Base-by-base conservation (phyloP, 1,284 basidiomycete genomes). In the Rhodotorula mucilaginosa region DNA sequence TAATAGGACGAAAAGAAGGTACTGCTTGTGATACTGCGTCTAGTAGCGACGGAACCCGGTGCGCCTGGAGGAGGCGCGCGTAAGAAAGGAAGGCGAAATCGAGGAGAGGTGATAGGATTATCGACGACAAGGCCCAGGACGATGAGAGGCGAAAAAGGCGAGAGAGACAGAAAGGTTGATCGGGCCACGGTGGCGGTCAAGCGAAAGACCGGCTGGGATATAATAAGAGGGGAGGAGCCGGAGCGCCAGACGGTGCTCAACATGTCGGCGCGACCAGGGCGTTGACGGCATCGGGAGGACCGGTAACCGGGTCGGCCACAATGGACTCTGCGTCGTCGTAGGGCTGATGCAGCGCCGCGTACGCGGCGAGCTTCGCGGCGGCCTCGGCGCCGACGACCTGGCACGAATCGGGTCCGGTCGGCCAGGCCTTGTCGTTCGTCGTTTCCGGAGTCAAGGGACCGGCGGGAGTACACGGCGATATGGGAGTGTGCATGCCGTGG, bases 401-500 rank as follows among this genome's bases (percentile, higher is more conserved):
- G n/a, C 12, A 10, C 26, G 23, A 29, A 18, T 31, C 31, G 19
- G 56, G 23, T 26, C 26, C 54, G n/a, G 54, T 29, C n/a, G 68
- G 70, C 70, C 67, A 71, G 15, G 23, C 29, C 56, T 65, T 31
- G 57, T 71, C 63, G 48, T 58, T 46, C 49, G 67, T 65, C 46
- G 61, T 13, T 26, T 74, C 73, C 31, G 73, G 73, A 39, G 73
- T 74, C 12, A 72, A 39, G 1, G 73, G 73, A 3, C 73, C 73
- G 18, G 73, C 73, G 1, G 73, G 73, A 2, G 73, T 74, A 10
- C 67, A 66, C 1, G 74, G 71, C 8, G 74, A 72, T 8, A 46
- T 39, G 3, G 74, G 74, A 12, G 74, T 72, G 58, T 69, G 49
- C 47, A 72, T 58, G 31, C 70, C 67, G 46, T 68, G 31, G 13